These are phyloP conservation scores for Starmerella gropengiesseri DNA, from an alignment of 805 yeast genomes.

Conservation along the genomic window DNA sequence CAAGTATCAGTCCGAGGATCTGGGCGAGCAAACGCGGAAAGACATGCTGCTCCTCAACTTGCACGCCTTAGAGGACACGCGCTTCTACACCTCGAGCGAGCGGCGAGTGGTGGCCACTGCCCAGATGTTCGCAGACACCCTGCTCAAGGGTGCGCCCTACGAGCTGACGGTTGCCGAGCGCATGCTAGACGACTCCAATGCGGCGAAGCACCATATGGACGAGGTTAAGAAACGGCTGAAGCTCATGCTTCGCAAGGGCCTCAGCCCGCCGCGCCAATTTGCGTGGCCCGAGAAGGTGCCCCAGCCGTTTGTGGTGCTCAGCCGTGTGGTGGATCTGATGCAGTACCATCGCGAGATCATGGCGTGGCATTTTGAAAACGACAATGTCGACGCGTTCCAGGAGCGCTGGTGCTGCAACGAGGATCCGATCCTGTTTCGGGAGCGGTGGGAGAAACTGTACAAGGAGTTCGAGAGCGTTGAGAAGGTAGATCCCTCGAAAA, in stretches of 20 bases:
- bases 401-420: constrained; percentile 93
- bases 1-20: constrained; percentile 81
- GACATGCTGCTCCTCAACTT: constrained; percentile 78
- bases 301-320: constrained; percentile 87
- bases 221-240: constrained; percentile 92
- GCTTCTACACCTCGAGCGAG: constrained; percentile 83
- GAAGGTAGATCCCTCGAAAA: constrained; percentile 94
- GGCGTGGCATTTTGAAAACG: constrained; percentile 63
- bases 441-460: constrained; percentile 94
- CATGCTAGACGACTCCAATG: constrained; percentile 88
- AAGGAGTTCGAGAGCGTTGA: constrained; percentile 86
- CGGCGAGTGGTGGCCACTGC: constrained; percentile 92
- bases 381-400: constrained; percentile 60
- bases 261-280: constrained; percentile 93
- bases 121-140: constrained; percentile 69
- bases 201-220: constrained; percentile 96
- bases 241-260: constrained; percentile 87
- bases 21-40: constrained; percentile 92
- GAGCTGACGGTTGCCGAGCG: constrained; percentile 78
- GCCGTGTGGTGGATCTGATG: constrained; percentile 91
- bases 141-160: constrained; percentile 64
- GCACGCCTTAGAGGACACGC: constrained; percentile 72
- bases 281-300: constrained; percentile 99
- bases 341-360: constrained; percentile 75
- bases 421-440: constrained; percentile 79